Conservation (phyloP, 106 monocot species). For the Triglochin maritima region DNA sequence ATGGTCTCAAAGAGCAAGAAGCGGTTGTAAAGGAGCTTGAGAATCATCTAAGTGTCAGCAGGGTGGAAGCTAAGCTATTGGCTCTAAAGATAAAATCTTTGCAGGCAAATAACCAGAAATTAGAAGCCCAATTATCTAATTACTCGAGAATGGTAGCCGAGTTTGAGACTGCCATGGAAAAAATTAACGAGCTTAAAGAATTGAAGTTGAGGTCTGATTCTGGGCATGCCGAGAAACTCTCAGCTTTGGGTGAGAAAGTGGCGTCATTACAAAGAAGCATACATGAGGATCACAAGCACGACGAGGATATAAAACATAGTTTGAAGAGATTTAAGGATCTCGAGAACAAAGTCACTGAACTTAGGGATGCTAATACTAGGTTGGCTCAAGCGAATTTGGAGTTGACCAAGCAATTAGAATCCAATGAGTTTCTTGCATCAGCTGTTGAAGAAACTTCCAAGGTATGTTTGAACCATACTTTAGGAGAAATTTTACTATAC, state of each 20-base stretch:
- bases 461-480: slow-evolving; percentile 22
- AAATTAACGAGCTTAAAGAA: slow-evolving; percentile 29
- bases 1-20: slow-evolving; percentile 18
- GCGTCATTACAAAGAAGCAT: slow-evolving; percentile 16
- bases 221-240: slow-evolving; percentile 32
- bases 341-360: slow-evolving; percentile 34
- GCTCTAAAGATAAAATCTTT: slow-evolving; percentile 14
- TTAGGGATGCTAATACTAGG: slow-evolving; percentile 31
- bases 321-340: slow-evolving; percentile 33
- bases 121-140: slow-evolving; percentile 22
- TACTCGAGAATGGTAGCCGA: slow-evolving; percentile 4
- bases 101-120: slow-evolving; percentile 28
- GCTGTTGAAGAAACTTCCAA: slow-evolving; percentile 9
- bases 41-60: slow-evolving; percentile 3
- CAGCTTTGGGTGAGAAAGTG: slow-evolving; percentile 28
- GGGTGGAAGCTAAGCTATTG: slow-evolving; percentile 11
- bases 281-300: slow-evolving; percentile 12
- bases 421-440: slow-evolving; percentile 16
- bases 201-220: slow-evolving; percentile 27
- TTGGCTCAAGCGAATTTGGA: slow-evolving; percentile 48
- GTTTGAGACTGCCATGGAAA: slow-evolving; percentile 31
- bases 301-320: slow-evolving; percentile 28
- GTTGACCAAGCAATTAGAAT: slow-evolving; percentile 31
- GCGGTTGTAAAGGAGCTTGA: slow-evolving; percentile 6
- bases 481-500: neutral